Base-by-base conservation (phyloP, 2,329 filamentous ascomycete genomes). In the Alternaria postmessia region DNA sequence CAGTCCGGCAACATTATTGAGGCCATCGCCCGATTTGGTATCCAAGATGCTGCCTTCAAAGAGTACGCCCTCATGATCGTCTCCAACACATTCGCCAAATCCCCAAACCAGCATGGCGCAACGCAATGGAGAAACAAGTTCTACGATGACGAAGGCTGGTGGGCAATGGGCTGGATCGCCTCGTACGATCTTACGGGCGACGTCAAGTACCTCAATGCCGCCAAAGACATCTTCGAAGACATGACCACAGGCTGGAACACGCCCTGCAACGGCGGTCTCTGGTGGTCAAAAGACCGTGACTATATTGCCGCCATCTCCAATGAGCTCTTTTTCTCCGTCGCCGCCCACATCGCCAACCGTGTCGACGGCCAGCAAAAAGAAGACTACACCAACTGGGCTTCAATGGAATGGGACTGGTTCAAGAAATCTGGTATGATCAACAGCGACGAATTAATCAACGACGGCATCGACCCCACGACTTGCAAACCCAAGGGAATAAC, bases 111-210 rank as follows among this genome's bases (percentile, higher is more conserved):
- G 39, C 59, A 65, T 11, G 71, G 69, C 12, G 67, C 65, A 30
- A 71, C 59, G 0, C 60, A 64, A 20, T 87, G 85, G 68, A 73
- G 83, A 56, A 85, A 87, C 60, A 81, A 83, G 7, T 87, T 77
- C 59, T 87, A 86, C 64, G 87, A 89, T 63, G 87, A 89, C 67
- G 84, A 86, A 69, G 83, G 85, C n/a, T 89, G 87, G 87, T 89
- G 87, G 87, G 86, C 83, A 9, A 79, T 89, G 59, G 87, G 81
- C 18, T 83, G 86, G 80, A 84, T 89, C 54, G 81, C 84, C 24
- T 79, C 84, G 5, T 87, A 82, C 67, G 87, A 89, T 67, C 76
- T 86, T 16, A 86, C 86, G 0, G 75, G 79, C 3, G 78, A 88
- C 44, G 36, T 64, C 2, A 79, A 80, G n/a, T 89, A 87, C 64